phyloP scores from a whole-genome alignment of 805 yeast genomes.

The Ogataea dorogensis region DNA sequence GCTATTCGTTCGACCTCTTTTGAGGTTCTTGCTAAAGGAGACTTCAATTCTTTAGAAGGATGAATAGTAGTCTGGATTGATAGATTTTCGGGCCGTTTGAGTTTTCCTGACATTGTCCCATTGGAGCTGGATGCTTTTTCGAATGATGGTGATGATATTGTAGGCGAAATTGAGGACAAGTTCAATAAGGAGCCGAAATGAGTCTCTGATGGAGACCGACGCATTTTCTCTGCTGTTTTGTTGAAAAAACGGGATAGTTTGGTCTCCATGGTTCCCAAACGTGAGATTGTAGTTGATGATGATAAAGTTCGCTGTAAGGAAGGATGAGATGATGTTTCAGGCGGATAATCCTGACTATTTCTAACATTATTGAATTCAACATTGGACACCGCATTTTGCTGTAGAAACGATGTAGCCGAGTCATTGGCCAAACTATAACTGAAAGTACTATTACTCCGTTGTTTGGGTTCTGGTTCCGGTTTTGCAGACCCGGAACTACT shows the following conservation, averaged over 20 bases:
- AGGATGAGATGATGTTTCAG: conserved; percentile 3
- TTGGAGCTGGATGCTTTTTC: conserved; percentile 11
- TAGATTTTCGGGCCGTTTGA: conserved; percentile 29
- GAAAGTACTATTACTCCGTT: conserved; percentile 13
- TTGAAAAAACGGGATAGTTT: conserved; percentile 24
- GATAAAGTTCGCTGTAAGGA: conserved; percentile 22
- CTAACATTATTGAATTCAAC: conserved; percentile 37
- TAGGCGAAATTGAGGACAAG: background rate
- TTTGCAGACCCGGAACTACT: conserved; percentile 6
- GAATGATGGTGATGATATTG: conserved; percentile 9
- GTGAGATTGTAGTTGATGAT: conserved; percentile 24
- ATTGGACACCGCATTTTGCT: conserved; percentile 27
- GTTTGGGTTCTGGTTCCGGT: conserved; percentile 6
- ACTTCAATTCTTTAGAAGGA: conserved; percentile 29
- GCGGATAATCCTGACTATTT: conserved; percentile 14
- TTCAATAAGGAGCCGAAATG: background rate
- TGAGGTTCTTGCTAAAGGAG: conserved; percentile 32
- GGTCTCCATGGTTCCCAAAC: conserved; percentile 23
- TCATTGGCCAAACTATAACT: conserved; percentile 16
- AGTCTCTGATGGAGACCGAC: conserved; percentile 18
- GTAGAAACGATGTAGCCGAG: conserved; percentile 19
- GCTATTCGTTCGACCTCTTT: conserved; percentile 34
- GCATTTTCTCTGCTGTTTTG: conserved; percentile 24
- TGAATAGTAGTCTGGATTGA: conserved; percentile 29
- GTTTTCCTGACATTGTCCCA: conserved; percentile 19